Percentiles rank a stretch among this genome's conserved stretches.
Conservation (phyloP, 2,329 filamentous ascomycete species). For the Ceratocystiopsis sp. region DNA sequence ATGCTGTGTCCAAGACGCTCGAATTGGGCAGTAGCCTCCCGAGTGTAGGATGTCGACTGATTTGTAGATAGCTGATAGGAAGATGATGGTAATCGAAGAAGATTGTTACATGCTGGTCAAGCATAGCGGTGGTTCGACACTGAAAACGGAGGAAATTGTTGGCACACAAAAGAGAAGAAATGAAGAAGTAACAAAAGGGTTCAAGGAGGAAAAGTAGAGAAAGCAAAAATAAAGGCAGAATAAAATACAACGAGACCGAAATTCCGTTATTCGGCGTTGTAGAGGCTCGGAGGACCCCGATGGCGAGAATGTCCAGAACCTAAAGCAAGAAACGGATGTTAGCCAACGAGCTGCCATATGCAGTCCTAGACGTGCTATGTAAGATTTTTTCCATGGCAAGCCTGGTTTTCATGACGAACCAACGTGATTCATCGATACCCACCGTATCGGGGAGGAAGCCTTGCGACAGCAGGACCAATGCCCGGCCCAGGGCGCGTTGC, state of each 20-base stretch:
- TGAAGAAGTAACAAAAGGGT: neutral
- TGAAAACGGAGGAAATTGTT: conserved; percentile 6
- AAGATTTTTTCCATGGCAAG: neutral
- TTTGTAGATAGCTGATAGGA: conserved; percentile 20
- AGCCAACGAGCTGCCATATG: neutral
- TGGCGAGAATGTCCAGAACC: conserved; percentile 4
- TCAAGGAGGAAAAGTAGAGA: neutral
- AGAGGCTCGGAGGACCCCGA: conserved; percentile 1
- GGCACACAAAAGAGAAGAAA: conserved; percentile 1
- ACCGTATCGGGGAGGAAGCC: conserved; percentile 41
- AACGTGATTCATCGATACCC: conserved; percentile 34
- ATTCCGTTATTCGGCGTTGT: conserved; percentile 1
- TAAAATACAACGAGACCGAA: neutral
- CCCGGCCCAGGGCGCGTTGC: conserved; percentile 79
- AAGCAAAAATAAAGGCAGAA: neutral
- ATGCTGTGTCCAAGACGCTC: conserved; percentile 24
- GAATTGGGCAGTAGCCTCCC: conserved; percentile 19
- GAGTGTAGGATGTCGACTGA: conserved; percentile 22
- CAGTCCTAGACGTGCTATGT: neutral
- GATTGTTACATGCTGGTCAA: conserved; percentile 18
- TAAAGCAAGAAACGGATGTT: neutral
- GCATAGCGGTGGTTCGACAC: too few species aligned
- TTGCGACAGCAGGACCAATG: conserved; percentile 47
- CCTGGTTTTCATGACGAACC: neutral
- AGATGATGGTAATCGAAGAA: conserved; percentile 18